Evolutionary conservation across 805 yeast genomes (phyloP).

Genomic region (Hanseniaspora mollemarum): DNA sequence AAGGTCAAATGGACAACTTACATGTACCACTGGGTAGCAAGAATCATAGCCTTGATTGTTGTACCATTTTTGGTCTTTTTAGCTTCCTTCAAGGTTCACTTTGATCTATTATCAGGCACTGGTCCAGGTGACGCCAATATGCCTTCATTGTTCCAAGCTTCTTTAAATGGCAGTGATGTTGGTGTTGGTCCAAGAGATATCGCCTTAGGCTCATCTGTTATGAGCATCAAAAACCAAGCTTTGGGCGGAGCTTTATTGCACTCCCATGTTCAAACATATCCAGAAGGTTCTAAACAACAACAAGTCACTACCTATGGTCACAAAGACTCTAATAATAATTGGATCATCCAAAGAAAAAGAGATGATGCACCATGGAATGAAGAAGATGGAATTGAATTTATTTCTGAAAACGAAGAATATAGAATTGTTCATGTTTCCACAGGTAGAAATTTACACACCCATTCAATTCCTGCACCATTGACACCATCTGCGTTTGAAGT

Average conservation of each 20-base stretch:
- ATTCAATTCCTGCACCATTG: slow-evolving; percentile 64
- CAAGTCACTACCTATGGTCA: slow-evolving; percentile 88
- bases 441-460: slow-evolving; percentile 72
- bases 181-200: slow-evolving; percentile 62
- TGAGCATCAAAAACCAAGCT: slow-evolving; percentile 50
- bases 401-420: slow-evolving; percentile 54
- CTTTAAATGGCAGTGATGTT: slow-evolving; percentile 53
- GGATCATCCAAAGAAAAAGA: slow-evolving; percentile 57
- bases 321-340: slow-evolving; percentile 77
- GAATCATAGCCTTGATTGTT: slow-evolving; percentile 50
- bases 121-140: slow-evolving; percentile 76
- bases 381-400: slow-evolving; percentile 25
- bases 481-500: slow-evolving; percentile 64
- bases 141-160: slow-evolving; percentile 75
- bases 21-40: slow-evolving; percentile 52
- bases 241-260: slow-evolving; percentile 69
- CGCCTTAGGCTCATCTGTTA: slow-evolving; percentile 45
- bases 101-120: slow-evolving; percentile 56
- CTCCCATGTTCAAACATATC: slow-evolving; percentile 76
- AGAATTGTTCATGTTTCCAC: slow-evolving; percentile 63
- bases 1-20: slow-evolving; percentile 42
- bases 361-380: slow-evolving; percentile 26
- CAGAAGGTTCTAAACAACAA: slow-evolving; percentile 87
- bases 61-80: slow-evolving; percentile 55
- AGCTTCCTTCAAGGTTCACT: slow-evolving; percentile 61